Percentiles rank a stretch among this genome's conserved stretches.
phyloP scores from a whole-genome alignment of 257 asterid species.

The Oldenlandia corymbosa region DNA sequence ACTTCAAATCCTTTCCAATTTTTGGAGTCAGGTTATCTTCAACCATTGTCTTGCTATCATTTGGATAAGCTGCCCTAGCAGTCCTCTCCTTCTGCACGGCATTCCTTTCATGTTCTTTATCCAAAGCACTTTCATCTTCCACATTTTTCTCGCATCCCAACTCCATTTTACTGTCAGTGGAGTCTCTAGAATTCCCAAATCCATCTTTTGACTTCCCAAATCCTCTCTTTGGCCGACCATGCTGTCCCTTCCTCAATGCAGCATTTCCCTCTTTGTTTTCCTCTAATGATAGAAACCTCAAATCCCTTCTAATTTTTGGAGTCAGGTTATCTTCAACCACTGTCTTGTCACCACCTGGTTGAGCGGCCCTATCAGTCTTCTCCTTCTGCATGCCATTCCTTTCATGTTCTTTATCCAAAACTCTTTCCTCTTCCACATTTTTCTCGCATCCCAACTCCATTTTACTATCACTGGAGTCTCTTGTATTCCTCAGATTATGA shows the following conservation, averaged over 20 bases:
- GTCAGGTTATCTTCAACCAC: constrained; percentile 1
- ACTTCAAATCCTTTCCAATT: neutral
- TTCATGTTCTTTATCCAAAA: neutral
- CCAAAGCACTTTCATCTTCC: neutral
- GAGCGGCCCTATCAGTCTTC: constrained; percentile 2
- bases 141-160: neutral
- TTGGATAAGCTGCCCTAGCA: neutral
- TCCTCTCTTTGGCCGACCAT: neutral
- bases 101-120: neutral
- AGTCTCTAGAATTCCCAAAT: too few relatives aligned
- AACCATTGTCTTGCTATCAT: neutral
- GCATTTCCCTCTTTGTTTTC: neutral
- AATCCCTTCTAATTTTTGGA: neutral
- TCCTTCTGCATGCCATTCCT: neutral
- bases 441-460: neutral
- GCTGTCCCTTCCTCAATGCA: neutral
- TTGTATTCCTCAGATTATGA: neutral
- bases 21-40: constrained; percentile 1
- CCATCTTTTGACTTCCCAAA: constrained; percentile 3
- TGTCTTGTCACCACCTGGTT: neutral
- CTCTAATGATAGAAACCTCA: constrained; percentile 3
- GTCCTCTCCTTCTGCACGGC: neutral
- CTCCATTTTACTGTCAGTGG: neutral
- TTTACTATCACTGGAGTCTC: neutral
- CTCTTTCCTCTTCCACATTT: neutral